Conservation (phyloP, 129 eudicot species). For the Gnaphalium uliginosum region DNA sequence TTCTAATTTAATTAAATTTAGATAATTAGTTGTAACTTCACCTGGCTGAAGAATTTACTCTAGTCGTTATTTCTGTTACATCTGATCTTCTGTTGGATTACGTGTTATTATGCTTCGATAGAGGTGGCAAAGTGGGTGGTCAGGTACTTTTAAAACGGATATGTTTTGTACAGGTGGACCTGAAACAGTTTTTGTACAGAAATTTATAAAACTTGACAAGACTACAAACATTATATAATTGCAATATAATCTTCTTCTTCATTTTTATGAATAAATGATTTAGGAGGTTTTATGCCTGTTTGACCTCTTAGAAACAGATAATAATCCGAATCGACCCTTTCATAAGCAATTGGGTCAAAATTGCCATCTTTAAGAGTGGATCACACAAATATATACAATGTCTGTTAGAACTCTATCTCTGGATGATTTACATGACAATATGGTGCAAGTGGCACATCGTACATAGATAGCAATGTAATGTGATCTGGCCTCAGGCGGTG, state of each 20-base stretch:
- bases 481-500: slow-evolving; percentile 75
- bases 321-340: neutral
- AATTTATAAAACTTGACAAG: neutral
- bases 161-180: neutral
- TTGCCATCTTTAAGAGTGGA: neutral
- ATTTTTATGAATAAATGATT: neutral
- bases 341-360: neutral
- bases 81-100: neutral
- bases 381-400: neutral
- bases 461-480: neutral
- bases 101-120: neutral
- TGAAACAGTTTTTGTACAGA: neutral
- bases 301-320: neutral
- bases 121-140: neutral
- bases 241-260: neutral
- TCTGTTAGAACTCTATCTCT: slow-evolving; percentile 5
- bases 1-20: neutral
- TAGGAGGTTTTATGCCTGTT: neutral
- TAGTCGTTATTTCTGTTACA: neutral
- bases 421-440: neutral
- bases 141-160: neutral
- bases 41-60: slow-evolving; percentile 12
- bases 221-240: neutral
- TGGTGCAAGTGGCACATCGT: slow-evolving; percentile 4
- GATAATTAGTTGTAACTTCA: neutral